phyloP scores from a whole-genome alignment of 495 filamentous ascomycete species.

The Talaromyces trachyspermus region DNA sequence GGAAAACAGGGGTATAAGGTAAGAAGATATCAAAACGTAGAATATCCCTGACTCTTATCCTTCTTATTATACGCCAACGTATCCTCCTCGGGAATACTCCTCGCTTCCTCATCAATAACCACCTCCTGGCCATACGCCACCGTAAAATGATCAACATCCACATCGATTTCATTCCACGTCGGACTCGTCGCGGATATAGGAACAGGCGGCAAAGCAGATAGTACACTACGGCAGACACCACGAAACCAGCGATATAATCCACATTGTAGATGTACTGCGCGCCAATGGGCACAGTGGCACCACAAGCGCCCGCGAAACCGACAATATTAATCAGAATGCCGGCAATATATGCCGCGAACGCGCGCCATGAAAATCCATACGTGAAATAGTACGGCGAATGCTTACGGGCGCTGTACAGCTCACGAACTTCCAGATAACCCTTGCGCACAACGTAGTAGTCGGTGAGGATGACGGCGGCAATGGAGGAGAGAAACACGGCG shows the following conservation, averaged over 20 bases:
- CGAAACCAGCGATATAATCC: constrained; percentile 82
- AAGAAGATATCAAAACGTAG: constrained; percentile 4
- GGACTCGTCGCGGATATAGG: constrained; percentile 70
- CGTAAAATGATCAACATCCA: constrained; percentile 38
- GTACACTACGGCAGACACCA: constrained; percentile 63
- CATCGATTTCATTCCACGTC: constrained; percentile 74
- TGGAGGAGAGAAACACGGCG: constrained; percentile 89
- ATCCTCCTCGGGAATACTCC: constrained; percentile 8
- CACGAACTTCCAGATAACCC: constrained; percentile 72
- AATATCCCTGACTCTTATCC: constrained; percentile 8
- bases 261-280: constrained; percentile 84
- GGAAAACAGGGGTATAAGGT: too few relatives aligned
- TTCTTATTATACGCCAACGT: constrained; percentile 6
- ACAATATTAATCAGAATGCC: constrained; percentile 92
- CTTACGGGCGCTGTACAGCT: constrained; percentile 68
- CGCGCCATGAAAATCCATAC: constrained; percentile 73
- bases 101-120: constrained; percentile 16
- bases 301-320: constrained; percentile 80
- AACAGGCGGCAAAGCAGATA: constrained; percentile 57
- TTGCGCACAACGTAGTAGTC: constrained; percentile 88
- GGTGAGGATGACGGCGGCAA: constrained; percentile 81
- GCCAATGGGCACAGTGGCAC: constrained; percentile 61
- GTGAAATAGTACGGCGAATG: constrained; percentile 65
- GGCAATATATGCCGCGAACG: constrained; percentile 72
- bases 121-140: constrained; percentile 37